phyloP scores from a whole-genome alignment of 108 stramenopile genomes.

The Cyclostephanos invisitatus region DNA sequence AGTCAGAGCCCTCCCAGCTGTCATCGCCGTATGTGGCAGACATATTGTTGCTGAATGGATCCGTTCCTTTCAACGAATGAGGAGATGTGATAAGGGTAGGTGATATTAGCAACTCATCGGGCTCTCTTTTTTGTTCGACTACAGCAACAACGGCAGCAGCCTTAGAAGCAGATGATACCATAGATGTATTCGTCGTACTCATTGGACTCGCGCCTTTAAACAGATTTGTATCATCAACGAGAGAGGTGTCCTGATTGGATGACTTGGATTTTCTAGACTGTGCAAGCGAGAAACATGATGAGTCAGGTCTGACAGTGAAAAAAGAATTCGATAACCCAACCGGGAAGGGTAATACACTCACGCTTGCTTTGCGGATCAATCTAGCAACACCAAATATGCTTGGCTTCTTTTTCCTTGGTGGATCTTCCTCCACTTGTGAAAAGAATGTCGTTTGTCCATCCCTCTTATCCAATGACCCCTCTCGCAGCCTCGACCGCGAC shows the following conservation, averaged over 20 bases:
- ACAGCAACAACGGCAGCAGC: background rate
- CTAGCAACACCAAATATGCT: conserved; percentile 40
- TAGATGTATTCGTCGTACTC: conserved; percentile 1
- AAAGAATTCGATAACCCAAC: background rate
- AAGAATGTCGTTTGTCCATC: background rate
- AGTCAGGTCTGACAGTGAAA: background rate
- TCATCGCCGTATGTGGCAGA: conserved; percentile 1
- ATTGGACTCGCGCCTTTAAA: conserved; percentile 14
- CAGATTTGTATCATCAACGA: conserved; percentile 22
- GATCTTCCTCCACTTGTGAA: conserved; percentile 7
- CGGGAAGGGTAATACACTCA: conserved; percentile 15
- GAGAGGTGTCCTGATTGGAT: conserved; percentile 18
- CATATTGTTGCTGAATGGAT: conserved; percentile 1
- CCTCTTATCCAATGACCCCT: background rate
- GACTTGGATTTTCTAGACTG: conserved; percentile 34
- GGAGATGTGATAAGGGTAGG: conserved; percentile 7
- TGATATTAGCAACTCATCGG: background rate
- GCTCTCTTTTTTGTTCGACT: background rate
- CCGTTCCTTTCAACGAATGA: background rate
- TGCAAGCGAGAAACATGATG: background rate
- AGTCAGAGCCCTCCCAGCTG: conserved; percentile 23
- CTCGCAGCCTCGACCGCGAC: background rate
- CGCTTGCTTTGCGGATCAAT: conserved; percentile 39
- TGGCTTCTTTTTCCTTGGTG: conserved; percentile 23
- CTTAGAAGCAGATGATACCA: background rate